Evolutionary conservation across 176 grass and related monocot genomes (phyloP).

Genomic region (Oropetium thomaeum): DNA sequence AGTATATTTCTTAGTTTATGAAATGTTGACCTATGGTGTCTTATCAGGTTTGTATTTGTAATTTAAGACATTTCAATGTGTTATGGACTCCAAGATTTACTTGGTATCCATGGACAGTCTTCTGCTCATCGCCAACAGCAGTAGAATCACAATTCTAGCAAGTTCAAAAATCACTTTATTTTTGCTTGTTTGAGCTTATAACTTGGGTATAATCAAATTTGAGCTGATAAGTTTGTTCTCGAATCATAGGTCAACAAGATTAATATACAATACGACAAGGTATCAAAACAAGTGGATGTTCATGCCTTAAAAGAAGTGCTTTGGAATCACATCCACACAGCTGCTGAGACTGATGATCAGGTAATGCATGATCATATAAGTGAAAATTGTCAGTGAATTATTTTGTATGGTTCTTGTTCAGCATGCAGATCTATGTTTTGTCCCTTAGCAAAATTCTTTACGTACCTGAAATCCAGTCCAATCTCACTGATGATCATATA

Average conservation of each 20-base stretch:
- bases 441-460: not conserved
- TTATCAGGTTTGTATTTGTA: not conserved
- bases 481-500: not conserved
- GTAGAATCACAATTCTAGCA: not conserved
- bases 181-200: not conserved
- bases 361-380: conserved; percentile 41
- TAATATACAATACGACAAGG: conserved; percentile 91
- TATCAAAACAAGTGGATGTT: conserved; percentile 97
- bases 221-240: conserved; percentile 29
- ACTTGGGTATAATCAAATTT: conserved; percentile 13
- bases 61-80: not conserved
- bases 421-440: too few relatives aligned
- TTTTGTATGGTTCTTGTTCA: too few relatives aligned
- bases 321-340: conserved; percentile 82
- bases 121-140: not conserved
- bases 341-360: conserved; percentile 39
- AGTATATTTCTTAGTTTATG: not conserved
- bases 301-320: conserved; percentile 91
- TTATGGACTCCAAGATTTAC: not conserved
- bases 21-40: not conserved
- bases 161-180: not conserved
- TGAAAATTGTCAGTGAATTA: conserved; percentile 3
- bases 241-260: conserved; percentile 79
- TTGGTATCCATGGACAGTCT: not conserved
- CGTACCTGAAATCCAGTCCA: not conserved